Evolutionary conservation across 805 yeast species (phyloP), one percentile per base, ranked within the genome.

Genomic region (Candida verbasci): DNA sequence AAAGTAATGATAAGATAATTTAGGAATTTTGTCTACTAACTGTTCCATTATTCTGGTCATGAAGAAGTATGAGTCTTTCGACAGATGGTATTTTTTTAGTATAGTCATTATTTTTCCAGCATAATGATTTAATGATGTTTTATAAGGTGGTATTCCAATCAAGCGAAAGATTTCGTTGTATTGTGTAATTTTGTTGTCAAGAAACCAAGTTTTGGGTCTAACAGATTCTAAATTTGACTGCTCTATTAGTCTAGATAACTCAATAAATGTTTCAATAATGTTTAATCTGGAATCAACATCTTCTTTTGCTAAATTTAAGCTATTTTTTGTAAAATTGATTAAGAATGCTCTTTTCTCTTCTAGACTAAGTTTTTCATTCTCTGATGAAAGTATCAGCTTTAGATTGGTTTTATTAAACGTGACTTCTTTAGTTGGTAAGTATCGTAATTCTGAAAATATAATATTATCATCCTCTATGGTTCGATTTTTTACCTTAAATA

Each of bases 211-310:
- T 4, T 9, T 17, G 8, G n/a, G 9, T 24, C 25, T 33, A 3
- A 10, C 7, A 14, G 9, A 7, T 16, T 17, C 22, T 4, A 17
- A 5, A 14, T 31, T 28, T 11, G 28, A 11, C 11, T 31, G 22
- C n/a, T 31, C 34, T 16, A 31, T 31, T 2, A 18, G 7, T 14
- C 25, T 33, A 3, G 36, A 25, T 16, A 33, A 33, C 25, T 9
- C 16, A 8, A 33, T 20, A 17, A 33, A 33, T 24, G 29, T 15
- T 12, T 33, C 36, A 12, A 33, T 33, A 3, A 25, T 10, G 12
- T 33, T 33, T 3, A 15, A 17, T 25, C 36, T 24, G 20, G 46
- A 30, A 4, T 36, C 35, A 10, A 41, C 28, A 26, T 49, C 52
- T 4, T 38, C 24, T 11, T 31, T 31, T 9, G 40, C 15, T 8